These are phyloP conservation scores for Rubus parviflorus DNA, from an alignment of 306 rosid species.

Conservation along the genomic window DNA sequence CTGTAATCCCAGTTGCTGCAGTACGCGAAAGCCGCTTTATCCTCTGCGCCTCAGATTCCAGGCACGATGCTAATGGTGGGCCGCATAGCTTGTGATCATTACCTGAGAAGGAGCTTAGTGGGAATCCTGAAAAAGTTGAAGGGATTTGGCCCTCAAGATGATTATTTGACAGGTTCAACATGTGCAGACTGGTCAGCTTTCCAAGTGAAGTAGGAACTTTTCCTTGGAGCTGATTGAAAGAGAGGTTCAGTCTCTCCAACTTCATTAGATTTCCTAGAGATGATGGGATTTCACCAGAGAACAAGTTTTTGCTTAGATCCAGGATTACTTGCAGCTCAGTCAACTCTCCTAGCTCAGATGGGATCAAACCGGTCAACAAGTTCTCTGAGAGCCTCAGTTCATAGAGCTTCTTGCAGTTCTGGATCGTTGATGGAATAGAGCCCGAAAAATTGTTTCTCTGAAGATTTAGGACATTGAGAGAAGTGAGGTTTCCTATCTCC, in stretches of 20 bases:
- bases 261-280: constrained; percentile 73
- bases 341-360: constrained; percentile 64
- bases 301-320: constrained; percentile 66
- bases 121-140: constrained; percentile 59
- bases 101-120: constrained; percentile 69
- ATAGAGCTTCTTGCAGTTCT: constrained; percentile 63
- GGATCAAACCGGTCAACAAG: constrained; percentile 55
- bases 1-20: constrained; percentile 62
- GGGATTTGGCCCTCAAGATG: constrained; percentile 75
- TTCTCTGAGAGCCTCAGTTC: constrained; percentile 89
- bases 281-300: constrained; percentile 70
- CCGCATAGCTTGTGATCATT: constrained; percentile 64
- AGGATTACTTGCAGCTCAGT: constrained; percentile 78
- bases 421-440: constrained; percentile 62
- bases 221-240: constrained; percentile 73
- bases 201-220: constrained; percentile 64
- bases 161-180: constrained; percentile 77
- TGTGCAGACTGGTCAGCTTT: constrained; percentile 75
- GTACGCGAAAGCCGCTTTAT: constrained; percentile 50
- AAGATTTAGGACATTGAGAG: constrained; percentile 73
- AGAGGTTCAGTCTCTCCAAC: constrained; percentile 79
- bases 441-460: constrained; percentile 72
- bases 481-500: constrained; percentile 81
- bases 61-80: constrained; percentile 60
- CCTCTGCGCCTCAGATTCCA: constrained; percentile 37